Evolutionary conservation across 2,329 filamentous ascomycete species (phyloP).

Genomic region (Paraconiothyrium brasiliense): DNA sequence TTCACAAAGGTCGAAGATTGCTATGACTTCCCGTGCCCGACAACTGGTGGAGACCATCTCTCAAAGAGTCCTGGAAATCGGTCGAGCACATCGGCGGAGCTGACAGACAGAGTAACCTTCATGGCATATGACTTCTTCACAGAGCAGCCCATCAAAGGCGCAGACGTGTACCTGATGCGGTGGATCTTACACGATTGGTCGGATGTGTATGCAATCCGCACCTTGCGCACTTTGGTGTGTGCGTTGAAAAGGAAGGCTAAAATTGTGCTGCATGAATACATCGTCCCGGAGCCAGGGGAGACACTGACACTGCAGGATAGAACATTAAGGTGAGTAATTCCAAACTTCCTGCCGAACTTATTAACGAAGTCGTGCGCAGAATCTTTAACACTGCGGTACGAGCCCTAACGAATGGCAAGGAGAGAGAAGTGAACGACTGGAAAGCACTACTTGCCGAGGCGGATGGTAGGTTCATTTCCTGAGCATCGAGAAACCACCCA

Average conservation of each 20-base stretch:
- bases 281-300: conserved; percentile 12
- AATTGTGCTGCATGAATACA: conserved; percentile 17
- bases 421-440: conserved; percentile 56
- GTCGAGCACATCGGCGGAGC: neutral
- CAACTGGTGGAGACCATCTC: conserved; percentile 12
- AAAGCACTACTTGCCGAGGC: conserved; percentile 53
- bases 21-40: neutral
- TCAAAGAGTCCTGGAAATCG: conserved; percentile 8
- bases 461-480: conserved; percentile 51
- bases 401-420: conserved; percentile 59
- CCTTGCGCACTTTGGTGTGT: conserved; percentile 18
- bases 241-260: conserved; percentile 12
- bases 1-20: neutral
- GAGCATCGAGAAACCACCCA: conserved; percentile 2
- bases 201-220: conserved; percentile 18
- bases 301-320: neutral
- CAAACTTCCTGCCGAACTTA: neutral
- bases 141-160: conserved; percentile 15
- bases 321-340: neutral
- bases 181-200: conserved; percentile 65
- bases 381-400: conserved; percentile 51
- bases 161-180: conserved; percentile 61
- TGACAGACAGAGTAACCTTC: conserved; percentile 10
- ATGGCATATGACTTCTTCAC: conserved; percentile 20
- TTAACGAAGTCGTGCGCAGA: neutral